phyloP scores from a whole-genome alignment of 345 rosid species.

The Sapria himalayana region DNA sequence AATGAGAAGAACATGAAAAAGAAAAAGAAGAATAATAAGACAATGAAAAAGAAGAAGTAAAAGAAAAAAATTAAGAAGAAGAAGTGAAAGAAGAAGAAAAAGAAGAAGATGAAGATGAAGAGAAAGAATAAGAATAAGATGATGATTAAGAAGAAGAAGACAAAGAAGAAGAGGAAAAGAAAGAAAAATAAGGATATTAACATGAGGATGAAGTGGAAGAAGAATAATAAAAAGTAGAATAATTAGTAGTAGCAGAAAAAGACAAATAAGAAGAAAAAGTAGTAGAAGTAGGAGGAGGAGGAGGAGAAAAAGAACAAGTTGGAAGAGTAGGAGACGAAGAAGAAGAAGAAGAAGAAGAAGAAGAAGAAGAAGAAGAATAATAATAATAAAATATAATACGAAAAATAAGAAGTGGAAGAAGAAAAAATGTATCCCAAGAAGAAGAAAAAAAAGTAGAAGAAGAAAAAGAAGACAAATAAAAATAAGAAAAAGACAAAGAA shows the following conservation, averaged over 20 bases:
- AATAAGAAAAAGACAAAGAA: not conserved
- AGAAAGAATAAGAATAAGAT: too few relatives aligned
- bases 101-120: too few relatives aligned
- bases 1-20: too few relatives aligned
- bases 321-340: not conserved
- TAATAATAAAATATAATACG: not conserved
- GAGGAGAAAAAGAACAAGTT: not conserved
- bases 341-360: not conserved
- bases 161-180: not conserved
- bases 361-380: not conserved
- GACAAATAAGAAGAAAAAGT: not conserved
- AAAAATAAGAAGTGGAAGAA: not conserved
- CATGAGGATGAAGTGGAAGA: not conserved
- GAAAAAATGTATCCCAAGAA: not conserved
- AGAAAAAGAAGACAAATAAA: not conserved
- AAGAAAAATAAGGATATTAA: not conserved
- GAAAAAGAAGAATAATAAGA: too few relatives aligned
- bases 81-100: too few relatives aligned
- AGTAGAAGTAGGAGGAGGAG: not conserved
- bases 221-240: not conserved
- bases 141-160: conserved; percentile 3
- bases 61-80: too few relatives aligned
- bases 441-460: not conserved
- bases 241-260: not conserved
- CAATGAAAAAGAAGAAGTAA: too few relatives aligned